Evolutionary conservation across 768 basidiomycete species (phyloP), one percentile per base, ranked within the genome.

Genomic region (Collybia mongolica): DNA sequence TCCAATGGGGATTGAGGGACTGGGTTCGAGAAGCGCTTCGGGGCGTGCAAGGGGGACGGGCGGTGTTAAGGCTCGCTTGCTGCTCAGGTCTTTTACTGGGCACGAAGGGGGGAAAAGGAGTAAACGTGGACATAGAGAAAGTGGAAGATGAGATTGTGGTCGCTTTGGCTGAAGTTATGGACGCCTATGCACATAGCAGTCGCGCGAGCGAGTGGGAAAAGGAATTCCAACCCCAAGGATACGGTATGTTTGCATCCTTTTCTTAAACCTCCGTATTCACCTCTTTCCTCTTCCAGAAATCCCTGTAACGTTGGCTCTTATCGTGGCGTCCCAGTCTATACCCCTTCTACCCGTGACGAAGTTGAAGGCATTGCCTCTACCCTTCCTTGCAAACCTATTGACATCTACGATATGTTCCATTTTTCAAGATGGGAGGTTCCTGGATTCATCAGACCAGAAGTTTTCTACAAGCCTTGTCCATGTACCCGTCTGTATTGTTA

Each of bases 81-180:
- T 80, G 76, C 48, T 78, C 77, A 19, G 90, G 90, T 0, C 66
- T 90, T 14, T 60, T 91, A 24, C 62, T 83, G 11, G 90, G 86
- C 0, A 62, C 88, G 28, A 76, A 82, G 44, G 89, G 88, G 52
- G 61, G 78, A 39, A 54, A 60, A 50, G 47, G 62, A 44, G 39
- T 68, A 46, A 53, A 66, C 39, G 46, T 64, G 20, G 58, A 61
- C 12, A 60, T 61, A n/a, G 63, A 65, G 7, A 72, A 60, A 38
- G 75, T 85, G 8, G 84, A 91, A 63, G 79, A 86, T 47, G 85
- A 88, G 58, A 62, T 82, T 20, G 71, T 90, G 24, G 70, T 92
- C 22, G 80, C 86, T 2, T 71, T 90, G 22, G 88, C 90, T 6
- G 88, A 90, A 60, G 77, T 86, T 19, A 79, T 90, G 63, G 88